Base-by-base conservation (phyloP, 345 rosid species). In the Lepidium sativum region DNA sequence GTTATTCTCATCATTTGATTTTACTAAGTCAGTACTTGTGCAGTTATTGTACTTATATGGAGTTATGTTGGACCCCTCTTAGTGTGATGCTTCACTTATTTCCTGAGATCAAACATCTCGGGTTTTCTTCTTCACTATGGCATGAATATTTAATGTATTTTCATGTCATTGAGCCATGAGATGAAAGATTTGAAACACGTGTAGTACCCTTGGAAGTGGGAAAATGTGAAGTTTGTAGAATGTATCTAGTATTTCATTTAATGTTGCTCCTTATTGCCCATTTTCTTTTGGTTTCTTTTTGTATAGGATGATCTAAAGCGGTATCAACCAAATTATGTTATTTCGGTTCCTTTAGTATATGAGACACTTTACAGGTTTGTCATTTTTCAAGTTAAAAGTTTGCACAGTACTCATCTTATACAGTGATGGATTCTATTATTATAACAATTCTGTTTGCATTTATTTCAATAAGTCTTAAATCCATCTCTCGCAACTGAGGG, bases 361-460 rank as follows among this genome's bases (percentile, higher is more conserved):
- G 95, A 94, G 80, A 94, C 96, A 16, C 92, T 94, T 48, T 86
- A 94, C 88, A 88, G 88, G 99, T 90, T 74, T 49, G 75, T 72
- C 51, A 62, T 50, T 45, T 41, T 60, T 73, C 43, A 43, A 54
- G 48, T 70, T 38, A 23, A 60, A 10, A 48, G 9, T 47, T 57
- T 38, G 33, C 34, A 13, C 41, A 18, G 2, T 33, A 32, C 17
- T 52, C 45, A 6, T 47, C 38, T 38, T 13, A 39, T 40, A 21
- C 38, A 51, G 6, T 48, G 37, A 69, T 69, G 32, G 42, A 69
- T 27, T 33, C 9, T 60, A 33, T 60, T 33, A 11, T 25, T 38
- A 38, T 2, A 13, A 7, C 16, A 55, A 31, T 12, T 9, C 31
- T 59, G 11, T 47, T 57, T 38, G 33, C 9, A 4, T 54, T 42